These are phyloP conservation scores for Glomus cerebriforme DNA, from an alignment of 192 early-diverging fungal genomes.

Conservation along the genomic window DNA sequence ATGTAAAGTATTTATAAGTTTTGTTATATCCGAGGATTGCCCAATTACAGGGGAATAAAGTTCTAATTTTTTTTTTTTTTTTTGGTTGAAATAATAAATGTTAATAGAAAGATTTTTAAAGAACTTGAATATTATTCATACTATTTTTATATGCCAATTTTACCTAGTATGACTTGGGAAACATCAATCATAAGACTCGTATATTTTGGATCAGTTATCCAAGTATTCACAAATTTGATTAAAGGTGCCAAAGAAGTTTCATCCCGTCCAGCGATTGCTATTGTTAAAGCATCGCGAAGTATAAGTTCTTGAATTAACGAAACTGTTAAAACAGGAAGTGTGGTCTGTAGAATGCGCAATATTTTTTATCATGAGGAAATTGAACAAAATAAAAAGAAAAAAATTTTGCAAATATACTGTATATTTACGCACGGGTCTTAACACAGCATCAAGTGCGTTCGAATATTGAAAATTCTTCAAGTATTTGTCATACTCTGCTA, in stretches of 20 bases:
- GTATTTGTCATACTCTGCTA: conserved; percentile 80
- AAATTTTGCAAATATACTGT: not conserved
- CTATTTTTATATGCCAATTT: conserved; percentile 15
- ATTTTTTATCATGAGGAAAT: too few species aligned
- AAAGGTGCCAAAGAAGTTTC: conserved; percentile 86
- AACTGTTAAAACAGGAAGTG: conserved; percentile 62
- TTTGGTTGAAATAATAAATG: conserved; percentile 25
- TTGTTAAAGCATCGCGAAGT: conserved; percentile 77
- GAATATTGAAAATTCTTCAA: conserved; percentile 86
- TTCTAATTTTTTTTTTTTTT: too few species aligned
- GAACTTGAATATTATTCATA: not conserved
- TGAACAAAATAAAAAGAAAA: not conserved
- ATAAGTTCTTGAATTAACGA: conserved; percentile 89
- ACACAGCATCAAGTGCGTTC: conserved; percentile 84
- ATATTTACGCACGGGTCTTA: conserved; percentile 62
- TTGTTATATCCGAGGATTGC: conserved; percentile 80
- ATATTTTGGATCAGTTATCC: conserved; percentile 83
- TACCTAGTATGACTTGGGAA: conserved; percentile 72
- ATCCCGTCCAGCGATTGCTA: conserved; percentile 83
- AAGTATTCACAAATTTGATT: conserved; percentile 76
- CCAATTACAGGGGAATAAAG: conserved; percentile 81
- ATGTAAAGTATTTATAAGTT: conserved; percentile 67
- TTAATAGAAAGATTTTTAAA: not conserved
- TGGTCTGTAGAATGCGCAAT: conserved; percentile 12
- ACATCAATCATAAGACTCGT: conserved; percentile 78